Base-by-base conservation (phyloP, 2,329 filamentous ascomycete genomes). In the Eurotiales sp. region DNA sequence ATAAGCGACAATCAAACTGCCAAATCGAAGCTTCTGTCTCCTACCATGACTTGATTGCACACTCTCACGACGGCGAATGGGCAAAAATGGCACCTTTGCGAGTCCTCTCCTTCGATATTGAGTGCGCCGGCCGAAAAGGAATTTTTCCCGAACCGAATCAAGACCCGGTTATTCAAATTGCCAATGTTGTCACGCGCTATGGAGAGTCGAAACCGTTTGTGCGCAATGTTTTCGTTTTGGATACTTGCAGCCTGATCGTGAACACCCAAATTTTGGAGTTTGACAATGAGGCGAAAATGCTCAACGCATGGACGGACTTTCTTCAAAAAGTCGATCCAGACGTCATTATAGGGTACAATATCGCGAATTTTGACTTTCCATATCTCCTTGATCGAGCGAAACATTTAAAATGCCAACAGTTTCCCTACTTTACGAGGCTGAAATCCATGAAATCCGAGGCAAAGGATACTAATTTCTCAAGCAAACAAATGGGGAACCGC, bases 301-400 rank as follows among this genome's bases (percentile, higher is more conserved):
- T 99, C n/a, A 84, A 86, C 71, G 83, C 85, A 37, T 99, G 93
- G 93, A 85, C 88, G 62, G 81, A 95, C 54, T 99, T 99, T 58
- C 71, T 99, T 14, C 80, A 95, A 60, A 84, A 89, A 61, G 89
- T 93, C 1, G 93, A 99, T 59, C 92, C 93, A 0, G 93, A 99
- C 72, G 88, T 99, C 58, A 96, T 99, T 63, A 99, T 95, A 50
- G 93, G 93, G 41, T 99, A 99, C 84, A 99, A 99, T 70, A 99
- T 95, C 72, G 77, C 88, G 65, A 99, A 99, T 73, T 99, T 99
- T 71, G 93, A 99, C 75, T 97, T 99, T 58, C 92, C 92, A 0
- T 99, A 99, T 65, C 81, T 99, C 0, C 78, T 99, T 10, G 88
- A 96, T 51, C 83, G 93, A 41, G 93, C 91, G 8, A 88, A 81